Conservation (phyloP, 768 basidiomycete species). For the Lepiota venenata region DNA sequence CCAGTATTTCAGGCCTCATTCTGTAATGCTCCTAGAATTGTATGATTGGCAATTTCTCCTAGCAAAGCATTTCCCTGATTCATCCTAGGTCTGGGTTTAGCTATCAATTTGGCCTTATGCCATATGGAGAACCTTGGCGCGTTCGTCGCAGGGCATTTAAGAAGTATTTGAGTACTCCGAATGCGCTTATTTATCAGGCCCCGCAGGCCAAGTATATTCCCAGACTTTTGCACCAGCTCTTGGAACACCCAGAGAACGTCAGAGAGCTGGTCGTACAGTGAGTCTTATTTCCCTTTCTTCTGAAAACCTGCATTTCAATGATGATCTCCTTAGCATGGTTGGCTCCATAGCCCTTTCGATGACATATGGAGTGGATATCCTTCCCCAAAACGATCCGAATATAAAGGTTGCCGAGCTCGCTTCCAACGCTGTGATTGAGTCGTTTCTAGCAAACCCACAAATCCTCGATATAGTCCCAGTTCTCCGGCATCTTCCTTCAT, state of each 20-base stretch:
- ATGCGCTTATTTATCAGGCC: slow-evolving; percentile 14
- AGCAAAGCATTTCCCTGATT: slow-evolving; percentile 26
- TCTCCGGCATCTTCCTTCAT: slow-evolving; percentile 39
- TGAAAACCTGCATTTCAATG: not conserved
- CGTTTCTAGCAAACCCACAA: slow-evolving; percentile 24
- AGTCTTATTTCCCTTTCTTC: not conserved
- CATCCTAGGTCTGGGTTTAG: slow-evolving; percentile 14
- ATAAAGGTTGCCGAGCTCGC: slow-evolving; percentile 21
- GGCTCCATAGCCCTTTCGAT: slow-evolving; percentile 26
- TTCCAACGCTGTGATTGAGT: slow-evolving; percentile 17
- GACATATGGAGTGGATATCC: slow-evolving; percentile 29
- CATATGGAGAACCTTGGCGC: slow-evolving; percentile 22
- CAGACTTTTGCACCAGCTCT: slow-evolving; percentile 2
- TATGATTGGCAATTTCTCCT: not conserved
- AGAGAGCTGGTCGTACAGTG: slow-evolving; percentile 19
- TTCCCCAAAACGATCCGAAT: slow-evolving; percentile 27
- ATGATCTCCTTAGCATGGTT: slow-evolving; percentile 15
- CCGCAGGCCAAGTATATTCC: slow-evolving; percentile 4
- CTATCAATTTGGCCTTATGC: slow-evolving; percentile 15
- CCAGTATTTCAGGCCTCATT: not conserved
- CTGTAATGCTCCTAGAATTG: too few species aligned
- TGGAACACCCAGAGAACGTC: slow-evolving; percentile 12
- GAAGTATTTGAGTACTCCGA: slow-evolving; percentile 17
- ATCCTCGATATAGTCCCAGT: slow-evolving; percentile 26
- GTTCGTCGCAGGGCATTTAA: slow-evolving; percentile 19